Base-by-base conservation (phyloP, 257 asterid species). In the Rhazya stricta region DNA sequence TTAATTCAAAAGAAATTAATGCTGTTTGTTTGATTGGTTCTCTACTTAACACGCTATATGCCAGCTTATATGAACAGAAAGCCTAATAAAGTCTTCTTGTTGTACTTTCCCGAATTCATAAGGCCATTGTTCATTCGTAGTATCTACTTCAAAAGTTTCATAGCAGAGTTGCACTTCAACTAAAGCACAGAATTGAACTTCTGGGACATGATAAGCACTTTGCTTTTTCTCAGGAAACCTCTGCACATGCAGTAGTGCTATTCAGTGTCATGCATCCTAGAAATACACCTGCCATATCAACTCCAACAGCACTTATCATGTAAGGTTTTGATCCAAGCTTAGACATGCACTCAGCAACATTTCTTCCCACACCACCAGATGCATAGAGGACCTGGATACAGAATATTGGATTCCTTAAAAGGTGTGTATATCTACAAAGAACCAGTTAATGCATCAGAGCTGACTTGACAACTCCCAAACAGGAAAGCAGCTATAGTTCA, bases 321-420 rank as follows among this genome's bases (percentile, higher is more conserved):
- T 78, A 87, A 48, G 99, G 97, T 82, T 83, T 91, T 43, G 90
- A 80, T 75, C 97, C 98, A 76, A 95, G 91, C 86, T 95, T 95
- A n/a, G 84, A 89, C 89, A 92, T 89, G 85, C 99, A 94, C 71
- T 94, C 98, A 6, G 93, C 99, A 74, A 95, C 86, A 79, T 95
- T 95, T 86, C 99, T 92, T 61, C 90, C 98, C 54, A 95, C 98
- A 78, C 99, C 99, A 58, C 98, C 98, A 69, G 86, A 78, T 16
- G 88, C 84, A 86, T 84, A 91, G 70, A 76, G 30, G 71, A 95
- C 89, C 99, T 95, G 91, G 79, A 85, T 56, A 74, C 54, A 45
- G 29, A 67, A 72, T 73, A 72, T 46, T 57, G 69, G 10, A 74
- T 60, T 30, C 2, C 18, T 42, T 62, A 25, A 76, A 72, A 12